A percentile compares a stretch with the other conserved stretches of the same genome.
Conservation (phyloP, 2,329 filamentous ascomycete genomes). For the Curvularia eragrostidis region DNA sequence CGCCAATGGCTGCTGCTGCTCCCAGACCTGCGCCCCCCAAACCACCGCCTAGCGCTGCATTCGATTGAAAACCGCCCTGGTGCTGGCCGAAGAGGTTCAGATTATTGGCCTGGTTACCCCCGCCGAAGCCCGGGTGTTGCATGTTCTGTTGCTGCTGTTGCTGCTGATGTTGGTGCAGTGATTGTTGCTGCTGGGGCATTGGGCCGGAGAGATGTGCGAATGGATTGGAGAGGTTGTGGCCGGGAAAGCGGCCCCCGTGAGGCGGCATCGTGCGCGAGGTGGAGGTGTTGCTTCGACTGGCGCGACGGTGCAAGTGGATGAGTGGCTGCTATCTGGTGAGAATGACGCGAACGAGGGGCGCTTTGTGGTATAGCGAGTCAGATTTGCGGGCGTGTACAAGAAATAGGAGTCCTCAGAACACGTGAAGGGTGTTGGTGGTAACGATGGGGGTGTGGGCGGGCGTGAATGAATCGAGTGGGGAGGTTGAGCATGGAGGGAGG, state of each 20-base stretch:
- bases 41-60: slow-evolving; percentile 62
- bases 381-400: background rate
- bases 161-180: slow-evolving; percentile 57
- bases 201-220: slow-evolving; percentile 63
- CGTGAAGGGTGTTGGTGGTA: slow-evolving; percentile 1
- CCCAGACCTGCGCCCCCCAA: slow-evolving; percentile 63
- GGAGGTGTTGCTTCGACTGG: slow-evolving; percentile 27
- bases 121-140: slow-evolving; percentile 71
- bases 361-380: background rate
- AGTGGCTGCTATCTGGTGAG: background rate
- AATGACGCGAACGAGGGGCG: background rate
- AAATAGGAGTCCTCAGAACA: background rate
- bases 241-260: slow-evolving; percentile 64
- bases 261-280: slow-evolving; percentile 60
- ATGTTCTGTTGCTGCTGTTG: slow-evolving; percentile 63
- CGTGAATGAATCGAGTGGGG: slow-evolving; percentile 13
- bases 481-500: slow-evolving; percentile 11
- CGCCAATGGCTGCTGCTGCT: slow-evolving; percentile 61
- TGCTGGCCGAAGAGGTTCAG: slow-evolving; percentile 61
- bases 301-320: slow-evolving; percentile 4
- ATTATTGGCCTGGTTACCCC: slow-evolving; percentile 64
- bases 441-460: slow-evolving; percentile 2
- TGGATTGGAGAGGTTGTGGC: slow-evolving; percentile 64
- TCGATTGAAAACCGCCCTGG: slow-evolving; percentile 53
- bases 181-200: slow-evolving; percentile 33